These are phyloP conservation scores for Galerina marginata DNA, from an alignment of 768 basidiomycete genomes.

Conservation along the genomic window DNA sequence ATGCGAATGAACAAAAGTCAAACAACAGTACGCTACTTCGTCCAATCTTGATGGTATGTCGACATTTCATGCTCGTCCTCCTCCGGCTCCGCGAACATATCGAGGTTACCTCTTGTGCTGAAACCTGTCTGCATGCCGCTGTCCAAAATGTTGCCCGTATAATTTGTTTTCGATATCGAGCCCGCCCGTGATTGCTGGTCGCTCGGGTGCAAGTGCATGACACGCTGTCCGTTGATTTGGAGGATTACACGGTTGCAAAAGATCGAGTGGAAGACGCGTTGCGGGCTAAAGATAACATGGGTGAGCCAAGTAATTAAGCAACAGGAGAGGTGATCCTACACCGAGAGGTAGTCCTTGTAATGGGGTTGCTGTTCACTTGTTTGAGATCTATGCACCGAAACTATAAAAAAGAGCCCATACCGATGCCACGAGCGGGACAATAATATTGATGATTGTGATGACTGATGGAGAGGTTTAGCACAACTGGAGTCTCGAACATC, in stretches of 20 bases:
- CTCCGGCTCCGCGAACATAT: neutral
- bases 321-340: constrained; percentile 9
- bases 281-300: constrained; percentile 18
- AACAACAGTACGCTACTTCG: constrained; percentile 2
- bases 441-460: constrained; percentile 18
- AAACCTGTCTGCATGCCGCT: neutral
- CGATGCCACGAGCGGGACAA: constrained; percentile 10
- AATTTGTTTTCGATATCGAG: constrained; percentile 2
- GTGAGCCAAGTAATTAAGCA: neutral
- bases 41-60: constrained; percentile 7
- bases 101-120: neutral
- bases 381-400: neutral
- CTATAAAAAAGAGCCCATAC: neutral
- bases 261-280: constrained; percentile 34
- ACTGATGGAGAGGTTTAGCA: neutral
- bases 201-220: neutral
- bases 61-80: constrained; percentile 10
- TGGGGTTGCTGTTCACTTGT: constrained; percentile 4
- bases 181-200: neutral
- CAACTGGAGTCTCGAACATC: neutral
- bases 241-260: constrained; percentile 36
- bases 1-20: neutral
- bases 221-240: constrained; percentile 23
- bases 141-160: constrained; percentile 11
- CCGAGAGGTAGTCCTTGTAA: constrained; percentile 17